A percentile compares a stretch with the other conserved stretches of the same genome.
phyloP scores from a whole-genome alignment of 768 basidiomycete genomes.

The Grammothele lineata region DNA sequence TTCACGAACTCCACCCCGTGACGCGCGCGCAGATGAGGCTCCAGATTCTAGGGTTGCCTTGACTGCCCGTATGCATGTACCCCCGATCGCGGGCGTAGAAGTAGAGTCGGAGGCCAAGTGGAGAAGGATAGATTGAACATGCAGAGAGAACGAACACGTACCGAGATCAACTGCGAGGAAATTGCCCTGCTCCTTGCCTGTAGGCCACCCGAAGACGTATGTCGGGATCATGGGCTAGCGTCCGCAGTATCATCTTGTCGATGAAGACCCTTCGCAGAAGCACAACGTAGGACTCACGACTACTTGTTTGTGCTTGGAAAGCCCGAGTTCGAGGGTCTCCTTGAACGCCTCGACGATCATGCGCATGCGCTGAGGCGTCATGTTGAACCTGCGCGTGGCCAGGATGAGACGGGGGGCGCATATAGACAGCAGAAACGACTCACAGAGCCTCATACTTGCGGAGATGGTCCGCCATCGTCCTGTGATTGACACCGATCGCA shows the following conservation, averaged over 20 bases:
- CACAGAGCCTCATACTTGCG: conserved; percentile 85
- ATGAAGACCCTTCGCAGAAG: background rate
- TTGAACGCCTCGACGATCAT: conserved; percentile 97
- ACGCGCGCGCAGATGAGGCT: too few relatives aligned
- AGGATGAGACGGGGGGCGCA: background rate
- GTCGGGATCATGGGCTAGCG: conserved; percentile 92
- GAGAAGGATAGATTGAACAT: too few relatives aligned
- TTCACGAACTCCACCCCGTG: too few relatives aligned
- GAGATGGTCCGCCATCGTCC: conserved; percentile 92
- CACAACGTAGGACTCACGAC: conserved; percentile 59
- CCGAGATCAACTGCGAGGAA: conserved; percentile 89
- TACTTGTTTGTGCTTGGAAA: conserved; percentile 76
- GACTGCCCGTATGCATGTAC: too few relatives aligned
- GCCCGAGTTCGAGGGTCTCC: conserved; percentile 83
- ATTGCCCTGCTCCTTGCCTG: conserved; percentile 83
- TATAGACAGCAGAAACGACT: conserved; percentile 32
- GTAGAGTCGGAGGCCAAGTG: too few relatives aligned
- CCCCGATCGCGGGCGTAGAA: too few relatives aligned
- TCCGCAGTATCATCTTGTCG: background rate
- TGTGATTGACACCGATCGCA: conserved; percentile 28
- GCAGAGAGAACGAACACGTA: conserved; percentile 39
- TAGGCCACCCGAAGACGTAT: conserved; percentile 94
- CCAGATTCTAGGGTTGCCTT: too few relatives aligned
- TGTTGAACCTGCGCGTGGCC: conserved; percentile 56
- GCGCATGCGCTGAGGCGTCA: conserved; percentile 89